Conservation (phyloP, 345 rosid species). For the Eucalyptus curtisii region DNA sequence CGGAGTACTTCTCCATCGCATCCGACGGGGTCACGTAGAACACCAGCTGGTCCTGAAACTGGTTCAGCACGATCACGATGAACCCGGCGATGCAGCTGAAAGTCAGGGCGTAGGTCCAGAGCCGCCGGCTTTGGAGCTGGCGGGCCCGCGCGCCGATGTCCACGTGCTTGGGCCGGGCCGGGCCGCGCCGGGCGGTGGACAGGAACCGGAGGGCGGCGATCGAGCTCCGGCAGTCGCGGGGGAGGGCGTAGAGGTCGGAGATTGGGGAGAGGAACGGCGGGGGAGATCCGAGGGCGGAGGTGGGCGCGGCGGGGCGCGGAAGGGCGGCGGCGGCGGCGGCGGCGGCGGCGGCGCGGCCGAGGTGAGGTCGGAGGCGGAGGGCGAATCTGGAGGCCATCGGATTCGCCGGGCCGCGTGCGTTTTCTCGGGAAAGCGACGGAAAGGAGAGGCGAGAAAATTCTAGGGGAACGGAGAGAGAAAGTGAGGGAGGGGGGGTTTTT, state of each 20-base stretch:
- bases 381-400: constrained; percentile 46
- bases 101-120: constrained; percentile 83
- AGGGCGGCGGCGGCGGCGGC: not conserved
- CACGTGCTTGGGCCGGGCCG: constrained; percentile 40
- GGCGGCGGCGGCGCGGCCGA: constrained; percentile 2
- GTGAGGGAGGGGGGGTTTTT: not conserved
- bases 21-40: constrained; percentile 84
- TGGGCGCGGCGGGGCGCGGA: constrained; percentile 1
- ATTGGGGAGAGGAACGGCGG: not conserved
- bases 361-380: constrained; percentile 44
- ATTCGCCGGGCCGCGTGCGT: not conserved
- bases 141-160: constrained; percentile 86
- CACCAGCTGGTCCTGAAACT: constrained; percentile 81
- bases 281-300: constrained; percentile 7
- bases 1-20: constrained; percentile 63
- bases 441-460: not conserved
- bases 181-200: constrained; percentile 53
- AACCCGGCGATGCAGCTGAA: constrained; percentile 89
- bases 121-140: constrained; percentile 82
- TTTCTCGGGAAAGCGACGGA: not conserved
- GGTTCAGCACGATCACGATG: constrained; percentile 70
- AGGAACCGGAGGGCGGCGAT: constrained; percentile 30
- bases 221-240: not conserved
- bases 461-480: not conserved
- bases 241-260: constrained; percentile 5